phyloP scores from a whole-genome alignment of 345 rosid genomes.

The Salix arbutifolia region DNA sequence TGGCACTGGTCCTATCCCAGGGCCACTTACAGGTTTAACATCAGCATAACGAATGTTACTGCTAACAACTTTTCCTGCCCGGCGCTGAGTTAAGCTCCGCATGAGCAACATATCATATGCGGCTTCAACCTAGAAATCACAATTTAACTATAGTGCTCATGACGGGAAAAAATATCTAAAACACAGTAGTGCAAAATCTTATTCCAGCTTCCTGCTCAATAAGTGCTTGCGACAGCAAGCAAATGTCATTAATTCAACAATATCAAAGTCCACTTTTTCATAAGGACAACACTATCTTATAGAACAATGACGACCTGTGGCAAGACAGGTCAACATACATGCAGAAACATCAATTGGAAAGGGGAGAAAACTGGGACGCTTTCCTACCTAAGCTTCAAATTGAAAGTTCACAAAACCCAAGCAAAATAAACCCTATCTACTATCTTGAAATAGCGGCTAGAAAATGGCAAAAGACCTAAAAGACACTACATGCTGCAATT shows the following conservation, averaged over 20 bases:
- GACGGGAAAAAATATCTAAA: background rate
- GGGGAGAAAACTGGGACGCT: background rate
- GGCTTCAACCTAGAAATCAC: slow-evolving; percentile 66
- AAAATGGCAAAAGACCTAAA: background rate
- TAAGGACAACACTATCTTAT: background rate
- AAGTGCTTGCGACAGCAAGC: background rate
- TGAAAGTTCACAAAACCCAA: too few relatives aligned
- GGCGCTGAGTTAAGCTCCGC: slow-evolving; percentile 87
- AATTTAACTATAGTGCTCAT: slow-evolving; percentile 4
- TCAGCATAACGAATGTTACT: slow-evolving; percentile 83
- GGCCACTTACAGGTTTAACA: slow-evolving; percentile 57
- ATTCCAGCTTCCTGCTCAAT: background rate
- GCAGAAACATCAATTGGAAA: background rate
- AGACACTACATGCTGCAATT: background rate
- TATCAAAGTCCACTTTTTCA: background rate
- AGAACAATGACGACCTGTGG: background rate
- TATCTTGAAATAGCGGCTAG: background rate
- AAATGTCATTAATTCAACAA: background rate
- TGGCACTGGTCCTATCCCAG: slow-evolving; percentile 53
- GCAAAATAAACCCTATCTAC: background rate
- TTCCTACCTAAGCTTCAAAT: background rate
- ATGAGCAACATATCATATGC: slow-evolving; percentile 97
- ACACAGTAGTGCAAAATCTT: background rate
- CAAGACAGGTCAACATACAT: background rate
- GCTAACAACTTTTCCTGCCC: slow-evolving; percentile 74